A percentile compares a stretch with the other conserved stretches of the same genome.
These are phyloP conservation scores for Nigrograna mackinnonii DNA, from an alignment of 2,329 filamentous ascomycete genomes.

Conservation along the genomic window DNA sequence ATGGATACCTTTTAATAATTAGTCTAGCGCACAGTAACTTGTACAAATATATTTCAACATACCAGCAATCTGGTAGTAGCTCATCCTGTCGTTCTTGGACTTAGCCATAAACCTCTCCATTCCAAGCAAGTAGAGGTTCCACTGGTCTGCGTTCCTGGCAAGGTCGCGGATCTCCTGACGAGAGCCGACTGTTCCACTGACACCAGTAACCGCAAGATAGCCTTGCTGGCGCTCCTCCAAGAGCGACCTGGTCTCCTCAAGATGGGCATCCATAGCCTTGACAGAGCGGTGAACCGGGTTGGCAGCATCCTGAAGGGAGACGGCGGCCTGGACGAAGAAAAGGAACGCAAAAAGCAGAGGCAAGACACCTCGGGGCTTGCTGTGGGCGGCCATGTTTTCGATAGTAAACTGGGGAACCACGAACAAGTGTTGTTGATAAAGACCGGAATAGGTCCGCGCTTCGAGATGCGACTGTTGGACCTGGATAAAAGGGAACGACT, in stretches of 20 bases:
- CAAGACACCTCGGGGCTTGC: conserved; percentile 37
- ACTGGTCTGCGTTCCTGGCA: conserved; percentile 63
- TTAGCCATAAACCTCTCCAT: conserved; percentile 72
- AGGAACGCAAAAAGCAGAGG: conserved; percentile 37
- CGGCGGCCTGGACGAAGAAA: conserved; percentile 34
- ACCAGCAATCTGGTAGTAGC: conserved; percentile 81
- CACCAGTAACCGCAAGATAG: conserved; percentile 30
- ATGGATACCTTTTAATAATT: conserved; percentile 66
- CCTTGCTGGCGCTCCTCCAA: conserved; percentile 23
- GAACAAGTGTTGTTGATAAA: conserved; percentile 7
- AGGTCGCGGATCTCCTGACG: conserved; percentile 72
- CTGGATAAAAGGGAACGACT: conserved; percentile 10
- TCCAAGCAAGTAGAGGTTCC: conserved; percentile 77
- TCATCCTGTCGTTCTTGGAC: conserved; percentile 66
- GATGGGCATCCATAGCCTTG: conserved; percentile 22
- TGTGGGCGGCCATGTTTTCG: conserved; percentile 39
- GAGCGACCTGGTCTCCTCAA: conserved; percentile 24
- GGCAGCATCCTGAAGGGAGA: conserved; percentile 28
- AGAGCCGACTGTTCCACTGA: conserved; percentile 31
- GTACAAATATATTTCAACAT: too few relatives aligned
- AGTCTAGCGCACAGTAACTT: too few relatives aligned
- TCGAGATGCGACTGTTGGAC: conserved; percentile 10
- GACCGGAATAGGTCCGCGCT: conserved; percentile 5
- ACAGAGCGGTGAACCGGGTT: conserved; percentile 23
- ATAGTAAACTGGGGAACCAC: conserved; percentile 5